Percentiles rank a stretch among this genome's conserved stretches.
These are phyloP conservation scores for Ulota crispa DNA, from an alignment of 225 moss, liverwort and hornwort species.

Conservation along the genomic window DNA sequence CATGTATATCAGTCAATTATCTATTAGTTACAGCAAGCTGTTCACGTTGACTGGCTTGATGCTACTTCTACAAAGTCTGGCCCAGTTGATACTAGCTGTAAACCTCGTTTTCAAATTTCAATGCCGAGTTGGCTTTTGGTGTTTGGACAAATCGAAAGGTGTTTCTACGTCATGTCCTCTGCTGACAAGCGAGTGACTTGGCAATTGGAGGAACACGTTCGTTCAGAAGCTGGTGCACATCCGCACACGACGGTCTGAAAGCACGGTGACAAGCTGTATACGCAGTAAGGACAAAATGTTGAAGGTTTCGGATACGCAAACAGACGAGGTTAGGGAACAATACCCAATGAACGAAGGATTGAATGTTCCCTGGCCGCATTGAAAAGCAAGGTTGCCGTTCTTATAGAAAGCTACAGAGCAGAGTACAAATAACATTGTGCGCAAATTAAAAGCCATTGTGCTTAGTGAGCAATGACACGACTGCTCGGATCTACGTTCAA, in stretches of 20 bases:
- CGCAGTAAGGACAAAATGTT: neutral
- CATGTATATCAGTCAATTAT: neutral
- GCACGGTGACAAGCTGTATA: neutral
- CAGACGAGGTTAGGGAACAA: neutral
- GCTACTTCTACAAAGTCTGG: neutral
- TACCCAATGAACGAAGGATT: neutral
- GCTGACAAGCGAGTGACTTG: neutral
- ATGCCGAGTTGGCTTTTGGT: too few relatives aligned
- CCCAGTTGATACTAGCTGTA: neutral
- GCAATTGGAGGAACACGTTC: neutral
- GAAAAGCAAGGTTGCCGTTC: neutral
- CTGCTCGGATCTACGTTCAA: neutral
- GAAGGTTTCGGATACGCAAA: neutral
- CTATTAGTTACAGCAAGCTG: neutral
- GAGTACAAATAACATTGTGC: too few relatives aligned
- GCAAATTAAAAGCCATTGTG: too few relatives aligned
- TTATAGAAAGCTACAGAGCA: neutral
- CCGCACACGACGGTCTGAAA: neutral
- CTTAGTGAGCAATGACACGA: too few relatives aligned
- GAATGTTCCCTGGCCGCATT: neutral
- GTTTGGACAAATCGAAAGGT: neutral
- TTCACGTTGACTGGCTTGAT: neutral
- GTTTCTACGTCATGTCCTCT: neutral
- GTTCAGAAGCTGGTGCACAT: neutral
- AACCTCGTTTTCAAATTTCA: too few relatives aligned